Conservation (phyloP, 177 flowering plant species). For the Vitis hybrid region DNA sequence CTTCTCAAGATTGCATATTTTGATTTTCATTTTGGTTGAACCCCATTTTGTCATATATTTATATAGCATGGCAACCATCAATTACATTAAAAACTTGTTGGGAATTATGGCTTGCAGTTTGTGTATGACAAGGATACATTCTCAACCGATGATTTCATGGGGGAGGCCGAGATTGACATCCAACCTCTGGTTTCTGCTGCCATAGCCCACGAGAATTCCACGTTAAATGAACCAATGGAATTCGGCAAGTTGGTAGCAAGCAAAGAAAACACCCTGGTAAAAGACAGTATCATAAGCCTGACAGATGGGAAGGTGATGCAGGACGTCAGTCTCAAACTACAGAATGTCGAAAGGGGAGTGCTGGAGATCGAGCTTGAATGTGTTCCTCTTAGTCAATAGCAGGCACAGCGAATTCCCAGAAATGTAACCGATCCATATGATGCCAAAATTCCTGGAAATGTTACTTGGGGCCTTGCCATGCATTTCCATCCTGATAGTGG, state of each 20-base stretch:
- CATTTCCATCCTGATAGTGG: not conserved
- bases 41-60: not conserved
- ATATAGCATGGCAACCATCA: no score
- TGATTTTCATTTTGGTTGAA: no score
- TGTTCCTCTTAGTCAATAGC: slow-evolving; percentile 58
- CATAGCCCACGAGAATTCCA: slow-evolving; percentile 56
- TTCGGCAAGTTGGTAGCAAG: slow-evolving; percentile 70
- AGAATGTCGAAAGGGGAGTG: slow-evolving; percentile 85
- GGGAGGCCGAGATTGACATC: slow-evolving; percentile 92
- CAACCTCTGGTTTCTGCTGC: slow-evolving; percentile 79
- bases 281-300: slow-evolving; percentile 57
- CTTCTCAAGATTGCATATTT: no score
- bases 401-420: not conserved
- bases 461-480: no score
- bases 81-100: not conserved
- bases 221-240: slow-evolving; percentile 40
- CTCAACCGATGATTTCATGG: slow-evolving; percentile 84
- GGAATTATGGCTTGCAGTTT: slow-evolving; percentile 42
- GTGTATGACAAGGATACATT: slow-evolving; percentile 94
- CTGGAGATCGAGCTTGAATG: slow-evolving; percentile 69
- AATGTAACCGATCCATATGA: not conserved
- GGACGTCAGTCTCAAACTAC: slow-evolving; percentile 48
- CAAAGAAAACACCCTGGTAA: slow-evolving; percentile 57
- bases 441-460: no score
- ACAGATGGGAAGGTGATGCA: slow-evolving; percentile 61